Base-by-base conservation (phyloP, 495 filamentous ascomycete species). In the Penicillium parvum region DNA sequence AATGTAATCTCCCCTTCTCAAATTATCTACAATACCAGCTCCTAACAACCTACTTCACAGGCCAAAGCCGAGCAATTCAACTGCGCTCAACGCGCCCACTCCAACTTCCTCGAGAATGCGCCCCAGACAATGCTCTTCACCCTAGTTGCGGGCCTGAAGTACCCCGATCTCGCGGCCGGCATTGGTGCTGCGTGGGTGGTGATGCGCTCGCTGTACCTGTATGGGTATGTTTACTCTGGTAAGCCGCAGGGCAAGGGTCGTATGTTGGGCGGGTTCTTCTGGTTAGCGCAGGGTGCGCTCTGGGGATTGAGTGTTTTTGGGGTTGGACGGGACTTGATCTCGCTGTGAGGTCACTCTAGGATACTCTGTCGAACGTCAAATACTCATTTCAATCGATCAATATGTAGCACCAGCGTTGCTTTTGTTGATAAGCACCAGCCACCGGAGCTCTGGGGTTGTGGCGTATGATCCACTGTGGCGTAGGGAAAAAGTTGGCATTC, bases 31-130 rank as follows among this genome's bases (percentile, higher is more conserved):
- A 11, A 8, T 32, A 69, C 72, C 16, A 72, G n/a, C n/a, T n/a
- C n/a, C n/a, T n/a, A n/a, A n/a, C n/a, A n/a, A n/a, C n/a, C n/a
- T n/a, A n/a, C 52, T 10, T 36, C 21, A 30, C 53, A 73, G 66
- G 41, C 63, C 50, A 61, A 59, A 40, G 67, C 69, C 27, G 56
- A 75, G 34, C 46, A 67, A 32, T 82, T 82, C 69, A 82, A 82
- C 58, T 80, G 78, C 68, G 81, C 82, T 28, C 85, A 89, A 61
- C 78, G 85, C 39, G 80, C 84, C 4, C 85, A 90, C 68, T 56
- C 64, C 47, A 86, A 87, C 65, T 87, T 76, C 63, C 69, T 78
- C 35, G 85, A 90, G 63, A 83, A 84, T 57, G 60, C 78, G 12
- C 53, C 78, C 4, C 67, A 71, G 46, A 70, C 79, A 19, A 71